Conservation (phyloP, 805 yeast genomes). For the Kodamaea sagamina region DNA sequence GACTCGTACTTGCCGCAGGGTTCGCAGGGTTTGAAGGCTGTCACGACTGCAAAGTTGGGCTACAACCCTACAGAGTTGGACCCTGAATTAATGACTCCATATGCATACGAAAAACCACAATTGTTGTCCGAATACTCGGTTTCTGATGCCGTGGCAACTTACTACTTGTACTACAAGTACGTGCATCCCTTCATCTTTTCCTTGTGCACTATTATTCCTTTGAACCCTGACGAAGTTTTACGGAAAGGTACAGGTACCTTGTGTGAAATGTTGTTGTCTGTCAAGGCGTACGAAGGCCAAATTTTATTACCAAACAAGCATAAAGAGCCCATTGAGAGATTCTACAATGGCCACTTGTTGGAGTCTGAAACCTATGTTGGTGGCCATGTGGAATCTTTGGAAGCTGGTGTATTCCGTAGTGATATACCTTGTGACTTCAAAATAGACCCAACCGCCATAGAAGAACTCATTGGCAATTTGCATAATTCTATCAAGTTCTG, state of each 20-base stretch:
- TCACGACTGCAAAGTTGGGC: slow-evolving; percentile 91
- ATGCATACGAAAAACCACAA: slow-evolving; percentile 93
- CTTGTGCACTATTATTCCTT: slow-evolving; percentile 90
- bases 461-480: slow-evolving; percentile 72
- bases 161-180: slow-evolving; percentile 91
- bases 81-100: slow-evolving; percentile 97
- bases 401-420: slow-evolving; percentile 95
- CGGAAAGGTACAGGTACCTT: slow-evolving; percentile 98
- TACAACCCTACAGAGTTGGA: slow-evolving; percentile 95
- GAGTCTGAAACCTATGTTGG: slow-evolving; percentile 98
- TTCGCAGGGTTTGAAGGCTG: slow-evolving; percentile 97
- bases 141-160: slow-evolving; percentile 99
- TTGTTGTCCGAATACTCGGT: slow-evolving; percentile 93
- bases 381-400: slow-evolving; percentile 96
- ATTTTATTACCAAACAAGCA: slow-evolving; percentile 92
- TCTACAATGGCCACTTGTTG: slow-evolving; percentile 88
- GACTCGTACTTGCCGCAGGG: slow-evolving; percentile 98
- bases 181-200: slow-evolving; percentile 97
- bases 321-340: slow-evolving; percentile 89
- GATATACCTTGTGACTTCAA: slow-evolving; percentile 77
- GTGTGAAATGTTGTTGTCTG: slow-evolving; percentile 97
- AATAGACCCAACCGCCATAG: slow-evolving; percentile 79
- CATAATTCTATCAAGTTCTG: slow-evolving; percentile 79
- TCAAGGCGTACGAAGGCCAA: slow-evolving; percentile 79
- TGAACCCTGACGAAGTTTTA: slow-evolving; percentile 93